Percentiles rank a stretch among this genome's conserved stretches.
Conservation (phyloP, 1,284 basidiomycete species). For the Moesziomyces antarcticus region DNA sequence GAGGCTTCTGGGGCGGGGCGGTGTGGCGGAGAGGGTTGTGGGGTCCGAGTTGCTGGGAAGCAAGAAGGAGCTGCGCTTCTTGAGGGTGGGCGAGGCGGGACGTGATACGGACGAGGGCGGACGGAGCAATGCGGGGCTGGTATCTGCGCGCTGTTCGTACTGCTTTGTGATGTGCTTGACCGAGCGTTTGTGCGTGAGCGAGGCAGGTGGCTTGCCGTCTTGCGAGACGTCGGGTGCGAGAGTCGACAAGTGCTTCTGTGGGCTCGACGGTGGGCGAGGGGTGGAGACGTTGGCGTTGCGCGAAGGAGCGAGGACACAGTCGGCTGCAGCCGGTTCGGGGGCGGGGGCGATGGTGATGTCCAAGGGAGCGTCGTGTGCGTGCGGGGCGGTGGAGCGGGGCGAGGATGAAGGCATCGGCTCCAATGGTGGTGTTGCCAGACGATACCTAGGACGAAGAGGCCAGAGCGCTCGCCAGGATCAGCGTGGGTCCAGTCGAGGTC, state of each 20-base stretch:
- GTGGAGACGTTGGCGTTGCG: constrained; percentile 20
- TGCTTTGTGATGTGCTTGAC: constrained; percentile 41
- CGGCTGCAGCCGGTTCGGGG: constrained; percentile 9
- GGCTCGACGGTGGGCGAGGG: constrained; percentile 8
- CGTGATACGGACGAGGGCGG: constrained; percentile 16
- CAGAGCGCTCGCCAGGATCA: neutral
- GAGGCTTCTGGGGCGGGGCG: constrained; percentile 30
- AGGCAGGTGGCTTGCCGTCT: constrained; percentile 2
- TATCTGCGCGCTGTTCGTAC: constrained; percentile 26
- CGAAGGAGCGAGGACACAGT: constrained; percentile 21
- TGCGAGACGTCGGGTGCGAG: neutral
- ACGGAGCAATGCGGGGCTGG: neutral
- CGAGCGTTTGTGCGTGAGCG: constrained; percentile 36
- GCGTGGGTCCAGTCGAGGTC: neutral
- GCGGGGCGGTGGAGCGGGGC: neutral
- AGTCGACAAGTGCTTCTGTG: neutral
- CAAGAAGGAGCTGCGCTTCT: constrained; percentile 22
- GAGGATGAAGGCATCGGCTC: constrained; percentile 30
- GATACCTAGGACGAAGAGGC: neutral
- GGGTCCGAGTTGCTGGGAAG: constrained; percentile 19
- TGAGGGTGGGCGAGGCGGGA: constrained; percentile 21
- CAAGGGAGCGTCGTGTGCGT: neutral
- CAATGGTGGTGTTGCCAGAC: neutral
- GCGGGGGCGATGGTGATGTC: no score
- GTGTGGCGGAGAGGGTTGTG: constrained; percentile 9